phyloP scores from a whole-genome alignment of 306 rosid genomes.

The Quercus bicolor region DNA sequence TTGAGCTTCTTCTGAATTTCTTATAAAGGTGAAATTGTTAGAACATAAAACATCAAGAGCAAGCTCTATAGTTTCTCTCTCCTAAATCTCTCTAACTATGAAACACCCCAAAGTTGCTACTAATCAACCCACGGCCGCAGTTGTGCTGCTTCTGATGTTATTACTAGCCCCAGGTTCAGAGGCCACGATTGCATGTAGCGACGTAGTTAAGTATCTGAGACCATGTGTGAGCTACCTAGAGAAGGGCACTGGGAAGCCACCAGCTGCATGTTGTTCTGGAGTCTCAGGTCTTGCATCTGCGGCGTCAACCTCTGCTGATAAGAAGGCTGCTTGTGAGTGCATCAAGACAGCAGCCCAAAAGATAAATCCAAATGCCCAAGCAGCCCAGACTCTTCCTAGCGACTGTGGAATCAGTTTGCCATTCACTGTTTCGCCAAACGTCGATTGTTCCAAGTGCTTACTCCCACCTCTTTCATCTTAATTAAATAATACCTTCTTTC shows the following conservation, averaged over 20 bases:
- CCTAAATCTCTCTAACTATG: slow-evolving; percentile 19
- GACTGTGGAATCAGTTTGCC: slow-evolving; percentile 58
- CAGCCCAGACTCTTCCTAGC: slow-evolving; percentile 62
- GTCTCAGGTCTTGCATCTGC: slow-evolving; percentile 57
- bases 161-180: slow-evolving; percentile 42
- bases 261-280: slow-evolving; percentile 61
- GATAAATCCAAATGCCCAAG: slow-evolving; percentile 34
- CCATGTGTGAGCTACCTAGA: slow-evolving; percentile 68
- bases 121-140: background rate
- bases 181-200: slow-evolving; percentile 54
- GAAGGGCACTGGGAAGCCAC: slow-evolving; percentile 68
- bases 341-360: slow-evolving; percentile 53
- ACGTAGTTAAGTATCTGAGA: slow-evolving; percentile 47
- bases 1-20: slow-evolving; percentile 9
- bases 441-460: slow-evolving; percentile 67
- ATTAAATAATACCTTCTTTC: background rate
- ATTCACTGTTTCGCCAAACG: slow-evolving; percentile 41
- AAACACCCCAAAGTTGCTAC: slow-evolving; percentile 8
- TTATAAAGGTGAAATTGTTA: slow-evolving; percentile 26
- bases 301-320: slow-evolving; percentile 46
- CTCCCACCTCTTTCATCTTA: background rate
- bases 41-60: background rate
- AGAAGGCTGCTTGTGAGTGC: slow-evolving; percentile 63
- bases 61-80: background rate
- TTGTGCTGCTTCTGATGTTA: slow-evolving; percentile 18